Evolutionary conservation across 2,329 filamentous ascomycete species (phyloP).

Genomic region (Colletotrichum limetticola): DNA sequence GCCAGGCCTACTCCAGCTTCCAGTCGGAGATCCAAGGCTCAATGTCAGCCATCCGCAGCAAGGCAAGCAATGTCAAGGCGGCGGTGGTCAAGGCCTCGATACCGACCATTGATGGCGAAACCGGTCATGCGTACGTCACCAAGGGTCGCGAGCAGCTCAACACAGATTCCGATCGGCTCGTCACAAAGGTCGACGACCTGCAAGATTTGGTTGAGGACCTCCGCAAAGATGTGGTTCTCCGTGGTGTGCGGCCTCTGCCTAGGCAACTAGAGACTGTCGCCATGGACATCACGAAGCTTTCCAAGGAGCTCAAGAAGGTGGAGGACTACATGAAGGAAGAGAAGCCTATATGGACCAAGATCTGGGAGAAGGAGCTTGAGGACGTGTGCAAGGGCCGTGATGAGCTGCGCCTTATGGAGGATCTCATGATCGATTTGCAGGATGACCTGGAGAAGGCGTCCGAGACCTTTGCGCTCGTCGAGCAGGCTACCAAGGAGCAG

Average conservation of each 20-base stretch:
- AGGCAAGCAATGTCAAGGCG: conserved; percentile 83
- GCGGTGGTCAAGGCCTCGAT: conserved; percentile 76
- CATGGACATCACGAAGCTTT: conserved; percentile 85
- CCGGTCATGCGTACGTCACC: conserved; percentile 87
- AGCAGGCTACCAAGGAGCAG: conserved; percentile 98
- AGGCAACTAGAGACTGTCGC: conserved; percentile 89
- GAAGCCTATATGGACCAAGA: conserved; percentile 98
- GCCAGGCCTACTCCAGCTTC: conserved; percentile 93
- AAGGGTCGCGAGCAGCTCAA: conserved; percentile 88
- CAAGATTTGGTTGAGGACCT: conserved; percentile 97
- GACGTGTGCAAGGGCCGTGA: conserved; percentile 96
- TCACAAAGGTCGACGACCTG: conserved; percentile 94
- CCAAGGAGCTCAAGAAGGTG: conserved; percentile 91
- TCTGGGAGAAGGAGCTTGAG: conserved; percentile 98
- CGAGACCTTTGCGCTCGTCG: conserved; percentile 93
- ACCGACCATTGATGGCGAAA: conserved; percentile 78
- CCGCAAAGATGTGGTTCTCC: conserved; percentile 93
- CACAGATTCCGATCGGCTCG: conserved; percentile 88
- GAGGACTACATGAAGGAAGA: conserved; percentile 91
- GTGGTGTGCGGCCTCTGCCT: conserved; percentile 90
- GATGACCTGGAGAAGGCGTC: conserved; percentile 95
- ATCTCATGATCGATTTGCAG: conserved; percentile 89
- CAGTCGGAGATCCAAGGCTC: conserved; percentile 88
- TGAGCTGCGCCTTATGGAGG: conserved; percentile 95
- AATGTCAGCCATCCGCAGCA: conserved; percentile 84